Base-by-base conservation (phyloP, 169 alveolate genomes). In the Cryptosporidium ryanae region DNA sequence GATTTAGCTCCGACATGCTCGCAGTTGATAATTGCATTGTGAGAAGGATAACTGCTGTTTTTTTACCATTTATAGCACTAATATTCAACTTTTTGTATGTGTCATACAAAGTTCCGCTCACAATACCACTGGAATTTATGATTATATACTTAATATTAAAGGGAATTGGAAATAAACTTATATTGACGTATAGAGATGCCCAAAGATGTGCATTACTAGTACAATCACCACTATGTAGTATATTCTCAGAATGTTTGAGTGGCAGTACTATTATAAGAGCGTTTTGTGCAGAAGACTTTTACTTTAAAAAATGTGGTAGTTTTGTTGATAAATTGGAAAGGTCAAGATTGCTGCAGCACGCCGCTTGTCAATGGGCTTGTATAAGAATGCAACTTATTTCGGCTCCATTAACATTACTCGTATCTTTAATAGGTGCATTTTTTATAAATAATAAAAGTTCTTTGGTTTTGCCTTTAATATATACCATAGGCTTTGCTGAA, bases 131-230 rank as follows among this genome's bases (percentile, higher is more conserved):
- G 31, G 90, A 64, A 54, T 64, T 54, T 66, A 82, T 18, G n/a
- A 34, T 52, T 27, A 55, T 54, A 27, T 81, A 49, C 38, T 91
- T 48, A 76, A 90, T 8, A 18, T 49, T 65, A n/a, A 89, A 38
- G 5, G 84, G 50, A 34, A 89, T 61, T 21, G 91, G 46, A 34
- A 81, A 1, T 27, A 87, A 63, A 31, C 66, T 91, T 63, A 49
- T 91, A 84, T 1, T 46, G 21, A 55, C 92, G 2, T 91, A 91
- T 70, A 91, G 91, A 48, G 94, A 91, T 81, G 94, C 94, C 0
- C 94, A 91, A 38, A 64, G 94, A 71, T 90, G 92, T 21, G 91
- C 68, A 46, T 76, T 91, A 38, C 48, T 90, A 4, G 70, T 84
- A 0, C 90, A 70, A 38, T 64, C 94, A 7, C 94, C 94, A 2